Base-by-base conservation (phyloP, 345 rosid genomes). In the Boechera divaricarpa region DNA sequence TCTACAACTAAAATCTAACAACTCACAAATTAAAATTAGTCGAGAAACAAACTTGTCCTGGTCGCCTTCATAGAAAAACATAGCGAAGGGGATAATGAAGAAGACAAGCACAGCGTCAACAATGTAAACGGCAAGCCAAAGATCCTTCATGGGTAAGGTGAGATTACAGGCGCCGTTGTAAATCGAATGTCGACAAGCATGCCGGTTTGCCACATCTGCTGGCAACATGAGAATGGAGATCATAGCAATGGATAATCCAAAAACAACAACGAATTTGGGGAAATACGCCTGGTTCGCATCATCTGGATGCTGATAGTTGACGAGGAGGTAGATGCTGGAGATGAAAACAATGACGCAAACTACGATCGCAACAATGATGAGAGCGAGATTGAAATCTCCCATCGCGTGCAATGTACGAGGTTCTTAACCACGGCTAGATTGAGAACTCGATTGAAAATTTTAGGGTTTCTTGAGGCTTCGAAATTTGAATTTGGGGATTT, bases 301-400 rank as follows among this genome's bases (percentile, higher is more conserved):
- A 75, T 94, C 98, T 1, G 98, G 98, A 67, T 94, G 98, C 86
- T 94, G 98, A 78, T 90, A 94, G 76, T 94, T 94, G 82, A 94
- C 92, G 73, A 94, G 97, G 29, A 94, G 97, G 81, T 94, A 94
- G 58, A 94, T 87, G 81, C 93, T 94, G 84, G 90, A 90, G 60
- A 94, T 63, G 78, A 91, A 86, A 54, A 94, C 98, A 64, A 94
- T 69, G 69, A 92, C 82, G 83, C 97, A 90, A 45, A 94, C 88
- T 5, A 94, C 91, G 56, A 90, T 79, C 57, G 98, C 98, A 16
- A 94, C 94, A 79, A 94, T 89, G 69, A 94, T 86, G 74, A 94
- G 87, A 81, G 98, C 97, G 87, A 94, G 96, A 81, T 94, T 94
- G 76, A 94, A 94, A 86, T 94, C 98, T 76, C 98, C 91, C 98